phyloP scores from a whole-genome alignment of 345 rosid genomes.

The Pugionium dolabratum region DNA sequence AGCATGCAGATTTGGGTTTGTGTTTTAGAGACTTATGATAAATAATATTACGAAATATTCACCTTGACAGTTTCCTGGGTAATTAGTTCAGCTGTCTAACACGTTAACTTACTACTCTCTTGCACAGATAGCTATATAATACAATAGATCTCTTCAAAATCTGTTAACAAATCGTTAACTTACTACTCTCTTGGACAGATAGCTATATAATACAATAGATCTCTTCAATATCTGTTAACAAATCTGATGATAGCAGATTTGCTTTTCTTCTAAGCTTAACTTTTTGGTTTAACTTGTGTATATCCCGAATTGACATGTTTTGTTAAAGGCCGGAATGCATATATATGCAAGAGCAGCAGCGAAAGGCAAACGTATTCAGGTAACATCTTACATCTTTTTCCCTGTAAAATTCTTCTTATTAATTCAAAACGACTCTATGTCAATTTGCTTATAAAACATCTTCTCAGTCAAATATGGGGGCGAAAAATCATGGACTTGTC shows the following conservation, averaged over 20 bases:
- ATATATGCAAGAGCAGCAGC: slow-evolving; percentile 89
- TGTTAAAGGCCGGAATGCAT: slow-evolving; percentile 92
- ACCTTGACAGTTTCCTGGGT: background rate
- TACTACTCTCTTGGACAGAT: background rate
- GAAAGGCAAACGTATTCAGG: slow-evolving; percentile 96
- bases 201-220: background rate
- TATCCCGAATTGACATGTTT: background rate
- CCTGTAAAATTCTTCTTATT: slow-evolving; percentile 12
- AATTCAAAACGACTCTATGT: background rate
- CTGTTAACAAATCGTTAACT: background rate
- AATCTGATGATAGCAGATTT: slow-evolving; percentile 5
- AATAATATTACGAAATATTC: background rate
- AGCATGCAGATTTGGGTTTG: slow-evolving; percentile 9
- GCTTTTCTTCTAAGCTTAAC: background rate
- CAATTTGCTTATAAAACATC: slow-evolving; percentile 30
- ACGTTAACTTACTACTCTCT: background rate
- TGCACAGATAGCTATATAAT: background rate
- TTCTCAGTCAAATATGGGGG: slow-evolving; percentile 93
- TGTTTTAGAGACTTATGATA: slow-evolving; percentile 3
- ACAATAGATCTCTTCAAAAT: background rate
- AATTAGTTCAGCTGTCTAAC: background rate
- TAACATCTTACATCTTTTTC: slow-evolving; percentile 31
- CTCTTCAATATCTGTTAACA: background rate
- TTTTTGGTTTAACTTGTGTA: slow-evolving; percentile 11
- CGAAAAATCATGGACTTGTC: slow-evolving; percentile 90